Evolutionary conservation across 2,329 filamentous ascomycete species (phyloP).

Genomic region (Graphilbum ipis-grandicollis): DNA sequence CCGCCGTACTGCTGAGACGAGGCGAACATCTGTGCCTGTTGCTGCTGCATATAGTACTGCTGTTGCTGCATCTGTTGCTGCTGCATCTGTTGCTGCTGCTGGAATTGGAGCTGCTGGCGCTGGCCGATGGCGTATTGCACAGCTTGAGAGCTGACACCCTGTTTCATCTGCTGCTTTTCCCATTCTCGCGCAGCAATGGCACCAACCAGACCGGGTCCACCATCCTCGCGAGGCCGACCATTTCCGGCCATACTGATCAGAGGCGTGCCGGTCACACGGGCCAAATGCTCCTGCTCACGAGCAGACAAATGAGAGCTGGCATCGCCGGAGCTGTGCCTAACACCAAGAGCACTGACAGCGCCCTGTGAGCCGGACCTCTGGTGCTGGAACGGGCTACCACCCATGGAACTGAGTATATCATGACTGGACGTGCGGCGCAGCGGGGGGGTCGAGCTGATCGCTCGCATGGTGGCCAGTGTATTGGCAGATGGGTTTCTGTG

Average conservation of each 20-base stretch:
- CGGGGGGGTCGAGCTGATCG: conserved; percentile 25
- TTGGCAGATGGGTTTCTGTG: conserved; percentile 40
- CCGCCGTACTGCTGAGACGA: conserved; percentile 2
- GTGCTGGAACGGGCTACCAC: conserved; percentile 25
- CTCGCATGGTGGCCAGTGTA: conserved; percentile 20
- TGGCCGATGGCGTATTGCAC: conserved; percentile 59
- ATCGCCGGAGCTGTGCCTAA: conserved; percentile 18
- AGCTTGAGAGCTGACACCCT: conserved; percentile 50
- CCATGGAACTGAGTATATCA: conserved; percentile 17
- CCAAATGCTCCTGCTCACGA: conserved; percentile 77
- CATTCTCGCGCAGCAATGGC: conserved; percentile 67
- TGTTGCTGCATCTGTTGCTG: conserved; percentile 18
- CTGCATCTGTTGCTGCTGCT: conserved; percentile 16
- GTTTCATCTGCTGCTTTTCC: conserved; percentile 54
- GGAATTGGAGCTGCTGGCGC: conserved; percentile 29
- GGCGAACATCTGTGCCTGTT: conserved; percentile 8
- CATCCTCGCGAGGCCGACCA: conserved; percentile 25
- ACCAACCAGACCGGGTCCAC: conserved; percentile 51
- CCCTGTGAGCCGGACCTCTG: conserved; percentile 41
- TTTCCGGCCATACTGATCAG: conserved; percentile 50
- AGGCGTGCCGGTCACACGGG: conserved; percentile 61
- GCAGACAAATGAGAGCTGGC: conserved; percentile 51
- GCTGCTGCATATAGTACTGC: conserved; percentile 14
- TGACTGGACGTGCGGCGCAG: conserved; percentile 22
- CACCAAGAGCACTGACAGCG: conserved; percentile 32